These are phyloP conservation scores for Colletotrichum limetticola DNA, from an alignment of 2,329 filamentous ascomycete species.

Conservation along the genomic window DNA sequence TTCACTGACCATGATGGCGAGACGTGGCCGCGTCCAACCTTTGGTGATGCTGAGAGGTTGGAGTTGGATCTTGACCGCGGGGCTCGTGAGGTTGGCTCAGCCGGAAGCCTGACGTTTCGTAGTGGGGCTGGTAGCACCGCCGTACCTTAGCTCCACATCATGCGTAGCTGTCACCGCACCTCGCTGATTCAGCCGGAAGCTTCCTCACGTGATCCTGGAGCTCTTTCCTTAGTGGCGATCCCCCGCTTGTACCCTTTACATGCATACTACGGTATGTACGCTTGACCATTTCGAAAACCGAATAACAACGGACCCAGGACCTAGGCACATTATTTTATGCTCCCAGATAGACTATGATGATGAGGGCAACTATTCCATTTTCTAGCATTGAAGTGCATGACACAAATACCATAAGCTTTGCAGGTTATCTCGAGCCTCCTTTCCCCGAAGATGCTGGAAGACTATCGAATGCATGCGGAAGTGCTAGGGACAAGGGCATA, in stretches of 20 bases:
- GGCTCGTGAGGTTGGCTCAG: conserved; percentile 39
- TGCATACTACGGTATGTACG: not conserved
- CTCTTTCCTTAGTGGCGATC: conserved; percentile 16
- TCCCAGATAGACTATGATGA: not conserved
- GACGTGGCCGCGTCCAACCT: conserved; percentile 32
- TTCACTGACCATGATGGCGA: conserved; percentile 31
- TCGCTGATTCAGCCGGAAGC: conserved; percentile 21
- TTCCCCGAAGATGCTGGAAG: conserved; percentile 15
- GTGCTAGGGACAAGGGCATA: conserved; percentile 11
- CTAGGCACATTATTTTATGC: no score
- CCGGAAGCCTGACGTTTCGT: conserved; percentile 47
- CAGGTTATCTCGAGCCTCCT: not conserved
- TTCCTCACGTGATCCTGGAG: conserved; percentile 7
- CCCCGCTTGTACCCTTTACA: conserved; percentile 19
- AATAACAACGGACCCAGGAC: no score
- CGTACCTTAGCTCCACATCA: conserved; percentile 23
- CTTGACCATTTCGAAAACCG: no score
- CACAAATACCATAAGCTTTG: not conserved
- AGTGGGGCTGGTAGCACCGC: conserved; percentile 42
- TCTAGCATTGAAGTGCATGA: not conserved
- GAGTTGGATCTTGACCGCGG: conserved; percentile 33
- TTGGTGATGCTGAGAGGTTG: conserved; percentile 21
- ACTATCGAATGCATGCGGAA: conserved; percentile 12
- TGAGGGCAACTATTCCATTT: not conserved
- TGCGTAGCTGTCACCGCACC: conserved; percentile 19